phyloP scores from a whole-genome alignment of 1,284 basidiomycete genomes.

The Rhodotorula sp. region DNA sequence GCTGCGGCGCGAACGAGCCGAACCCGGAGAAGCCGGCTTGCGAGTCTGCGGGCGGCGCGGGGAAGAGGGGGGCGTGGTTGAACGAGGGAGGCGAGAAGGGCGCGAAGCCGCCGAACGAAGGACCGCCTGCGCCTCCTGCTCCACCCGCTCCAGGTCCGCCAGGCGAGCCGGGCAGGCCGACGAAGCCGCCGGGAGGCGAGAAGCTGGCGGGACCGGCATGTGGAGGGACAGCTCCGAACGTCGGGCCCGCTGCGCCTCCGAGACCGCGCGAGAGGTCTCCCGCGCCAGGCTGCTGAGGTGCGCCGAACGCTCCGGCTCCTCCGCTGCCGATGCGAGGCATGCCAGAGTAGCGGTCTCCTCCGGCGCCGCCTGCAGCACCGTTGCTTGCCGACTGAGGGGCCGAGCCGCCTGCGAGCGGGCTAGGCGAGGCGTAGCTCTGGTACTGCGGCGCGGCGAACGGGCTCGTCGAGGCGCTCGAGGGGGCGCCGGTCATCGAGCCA shows the following conservation, averaged over 20 bases:
- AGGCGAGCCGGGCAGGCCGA: constrained; percentile 5
- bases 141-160: not conserved
- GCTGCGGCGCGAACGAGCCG: not conserved
- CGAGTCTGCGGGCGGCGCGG: constrained; percentile 1
- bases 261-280: not conserved
- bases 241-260: not conserved
- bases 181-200: constrained; percentile 19
- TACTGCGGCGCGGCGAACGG: constrained; percentile 28
- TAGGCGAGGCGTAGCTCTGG: constrained; percentile 25
- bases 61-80: constrained; percentile 31
- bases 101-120: constrained; percentile 30
- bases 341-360: constrained; percentile 8
- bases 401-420: not conserved
- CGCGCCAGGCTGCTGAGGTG: constrained; percentile 7
- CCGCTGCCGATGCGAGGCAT: constrained; percentile 4
- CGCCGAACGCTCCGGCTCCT: constrained; percentile 16
- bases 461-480: not conserved
- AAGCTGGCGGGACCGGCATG: constrained; percentile 4
- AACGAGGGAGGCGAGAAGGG: constrained; percentile 36
- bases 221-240: not conserved
- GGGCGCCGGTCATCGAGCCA: not conserved
- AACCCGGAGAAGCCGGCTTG: not conserved
- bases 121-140: not conserved
- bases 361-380: not conserved
- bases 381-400: not conserved